Evolutionary conservation across 805 yeast genomes (phyloP), one percentile per base, ranked within the genome.

Genomic region (Ogataea allantospora): DNA sequence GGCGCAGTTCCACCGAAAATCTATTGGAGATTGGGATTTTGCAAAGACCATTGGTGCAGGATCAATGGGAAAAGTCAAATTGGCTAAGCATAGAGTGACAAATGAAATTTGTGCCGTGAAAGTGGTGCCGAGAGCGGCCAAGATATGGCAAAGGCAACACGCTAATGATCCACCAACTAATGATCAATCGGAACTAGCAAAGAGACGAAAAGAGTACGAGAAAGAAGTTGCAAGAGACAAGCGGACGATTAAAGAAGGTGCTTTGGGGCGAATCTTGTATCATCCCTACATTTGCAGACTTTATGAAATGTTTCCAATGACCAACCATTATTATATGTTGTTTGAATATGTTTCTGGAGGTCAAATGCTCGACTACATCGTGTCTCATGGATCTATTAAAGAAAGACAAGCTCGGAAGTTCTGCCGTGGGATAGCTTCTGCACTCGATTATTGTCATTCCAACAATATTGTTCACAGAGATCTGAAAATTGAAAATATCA

Each of bases 331-430:
- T 66, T 93, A 93, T 65, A 88, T 93, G 95, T 72, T 93, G 42
- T 91, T 93, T 64, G 99, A 93, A 60, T 91, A 87, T 58, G 95
- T 93, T 12, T 83, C 93, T 20, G 99, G 99, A 29, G 98, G 98
- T 18, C 99, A 93, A 65, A 78, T 93, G 85, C 76, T 93, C 46
- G 99, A 93, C 66, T 93, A 91, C 61, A 93, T 93, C 50, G 96
- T 93, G 45, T 81, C 95, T 17, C 99, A 93, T 65, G 99, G 98
- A 3, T 81, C 93, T 2, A 70, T 93, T 48, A 88, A 88, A 62
- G 99, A 93, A 60, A 78, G 84, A 43, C 95, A 88, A 57, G 99
- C 98, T 4, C 73, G 98, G 36, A 85, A 85, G 64, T 93, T 93
- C 62, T 95, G 96, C 4, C 74, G 99, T 51, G 95, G 96, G 5